Evolutionary conservation across 768 basidiomycete species (phyloP).

Genomic region (Coprinopsis sp.): DNA sequence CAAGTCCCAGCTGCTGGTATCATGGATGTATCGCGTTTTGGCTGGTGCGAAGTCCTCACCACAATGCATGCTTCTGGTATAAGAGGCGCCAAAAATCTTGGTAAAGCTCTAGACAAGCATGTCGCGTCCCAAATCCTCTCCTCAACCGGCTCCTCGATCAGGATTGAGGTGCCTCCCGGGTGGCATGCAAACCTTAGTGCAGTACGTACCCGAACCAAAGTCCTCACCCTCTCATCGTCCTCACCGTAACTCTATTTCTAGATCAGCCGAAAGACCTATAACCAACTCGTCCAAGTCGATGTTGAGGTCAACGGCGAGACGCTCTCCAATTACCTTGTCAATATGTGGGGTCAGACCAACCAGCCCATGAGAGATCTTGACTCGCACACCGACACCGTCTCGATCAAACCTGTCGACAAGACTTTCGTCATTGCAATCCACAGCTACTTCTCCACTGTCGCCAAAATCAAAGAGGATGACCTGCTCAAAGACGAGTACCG

Average conservation of each 20-base stretch:
- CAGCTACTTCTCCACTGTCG: not conserved
- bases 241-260: not conserved
- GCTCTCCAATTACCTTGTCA: not conserved
- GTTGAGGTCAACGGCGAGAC: not conserved
- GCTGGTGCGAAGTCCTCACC: too few species aligned
- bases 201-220: not conserved
- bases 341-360: constrained; percentile 1
- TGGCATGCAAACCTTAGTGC: constrained; percentile 1
- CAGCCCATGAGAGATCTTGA: constrained; percentile 1
- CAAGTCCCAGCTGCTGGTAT: too few species aligned
- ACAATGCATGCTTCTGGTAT: too few species aligned
- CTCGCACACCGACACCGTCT: not conserved
- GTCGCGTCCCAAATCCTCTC: constrained; percentile 2
- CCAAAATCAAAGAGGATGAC: not conserved
- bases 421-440: not conserved
- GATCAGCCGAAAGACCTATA: not conserved
- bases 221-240: not conserved
- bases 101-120: not conserved
- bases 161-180: not conserved
- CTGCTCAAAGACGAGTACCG: not conserved
- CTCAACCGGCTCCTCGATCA: not conserved
- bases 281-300: not conserved
- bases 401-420: not conserved
- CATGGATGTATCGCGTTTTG: too few species aligned
- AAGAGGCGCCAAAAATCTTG: too few species aligned